Conservation (phyloP, 805 yeast genomes). For the Priceomyces melissophilus region DNA sequence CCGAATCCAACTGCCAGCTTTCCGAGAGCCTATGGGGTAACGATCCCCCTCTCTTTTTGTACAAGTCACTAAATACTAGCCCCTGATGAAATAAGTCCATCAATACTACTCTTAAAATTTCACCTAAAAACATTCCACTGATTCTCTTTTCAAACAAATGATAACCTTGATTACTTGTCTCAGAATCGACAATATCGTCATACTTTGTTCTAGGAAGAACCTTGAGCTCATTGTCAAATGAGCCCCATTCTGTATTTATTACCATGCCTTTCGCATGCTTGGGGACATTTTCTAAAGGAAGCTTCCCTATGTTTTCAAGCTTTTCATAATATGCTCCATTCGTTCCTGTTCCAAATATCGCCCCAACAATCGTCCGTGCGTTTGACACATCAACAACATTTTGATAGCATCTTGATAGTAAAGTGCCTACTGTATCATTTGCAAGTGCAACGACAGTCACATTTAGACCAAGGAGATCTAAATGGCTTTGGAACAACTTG, state of each 20-base stretch:
- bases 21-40: slow-evolving; percentile 64
- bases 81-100: slow-evolving; percentile 62
- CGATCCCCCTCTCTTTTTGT: slow-evolving; percentile 33
- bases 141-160: slow-evolving; percentile 93
- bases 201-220: slow-evolving; percentile 75
- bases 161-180: slow-evolving; percentile 78
- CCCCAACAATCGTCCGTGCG: slow-evolving; percentile 79
- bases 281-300: slow-evolving; percentile 39
- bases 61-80: slow-evolving; percentile 56
- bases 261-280: slow-evolving; percentile 69
- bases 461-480: slow-evolving; percentile 58
- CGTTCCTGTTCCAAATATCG: slow-evolving; percentile 96
- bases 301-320: slow-evolving; percentile 68
- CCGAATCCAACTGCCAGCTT: slow-evolving; percentile 77
- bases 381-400: slow-evolving; percentile 58
- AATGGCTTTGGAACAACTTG: slow-evolving; percentile 60
- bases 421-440: slow-evolving; percentile 94
- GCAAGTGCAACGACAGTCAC: slow-evolving; percentile 83
- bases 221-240: slow-evolving; percentile 81
- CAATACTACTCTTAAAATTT: slow-evolving; percentile 70
- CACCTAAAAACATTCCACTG: slow-evolving; percentile 92
- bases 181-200: slow-evolving; percentile 66
- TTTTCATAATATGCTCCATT: slow-evolving; percentile 92
- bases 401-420: slow-evolving; percentile 82
- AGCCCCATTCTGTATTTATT: slow-evolving; percentile 97